These are phyloP conservation scores for Nakazawaea laoshanensis DNA, from an alignment of 805 yeast species.

Conservation along the genomic window DNA sequence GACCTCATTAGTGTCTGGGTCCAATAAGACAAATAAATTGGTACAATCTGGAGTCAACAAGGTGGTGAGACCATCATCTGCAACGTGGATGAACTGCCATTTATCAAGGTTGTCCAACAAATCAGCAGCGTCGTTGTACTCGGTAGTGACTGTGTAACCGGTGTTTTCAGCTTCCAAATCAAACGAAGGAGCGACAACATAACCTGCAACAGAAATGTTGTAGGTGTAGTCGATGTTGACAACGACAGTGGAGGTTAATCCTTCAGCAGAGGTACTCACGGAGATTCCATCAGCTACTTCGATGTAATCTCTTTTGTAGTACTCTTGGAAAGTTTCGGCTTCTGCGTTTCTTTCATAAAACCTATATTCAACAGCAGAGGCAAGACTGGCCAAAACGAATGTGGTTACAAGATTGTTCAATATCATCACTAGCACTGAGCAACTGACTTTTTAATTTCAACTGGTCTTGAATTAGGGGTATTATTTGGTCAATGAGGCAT, in stretches of 20 bases:
- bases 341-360: slow-evolving; percentile 5
- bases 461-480: not conserved
- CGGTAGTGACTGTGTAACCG: slow-evolving; percentile 7
- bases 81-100: slow-evolving; percentile 6
- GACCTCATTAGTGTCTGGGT: not conserved
- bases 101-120: slow-evolving; percentile 4
- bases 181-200: slow-evolving; percentile 2
- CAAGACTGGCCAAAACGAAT: slow-evolving; percentile 5
- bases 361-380: slow-evolving; percentile 4
- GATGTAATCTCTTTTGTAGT: slow-evolving; percentile 1
- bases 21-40: slow-evolving; percentile 6
- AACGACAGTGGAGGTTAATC: slow-evolving; percentile 8
- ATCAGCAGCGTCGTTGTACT: slow-evolving; percentile 3
- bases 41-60: slow-evolving; percentile 10
- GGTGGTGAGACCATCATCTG: slow-evolving; percentile 3
- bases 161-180: slow-evolving; percentile 7
- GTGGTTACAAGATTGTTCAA: slow-evolving; percentile 2
- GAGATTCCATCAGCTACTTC: slow-evolving; percentile 3
- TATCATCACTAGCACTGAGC: too few relatives aligned
- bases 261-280: slow-evolving; percentile 4
- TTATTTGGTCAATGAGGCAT: too few relatives aligned
- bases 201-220: slow-evolving; percentile 8
- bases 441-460: too few relatives aligned
- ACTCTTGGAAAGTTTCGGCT: not conserved
- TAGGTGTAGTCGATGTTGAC: slow-evolving; percentile 4